Base-by-base conservation (phyloP, 2,329 filamentous ascomycete genomes). In the Fusarium pseudocircinatum region DNA sequence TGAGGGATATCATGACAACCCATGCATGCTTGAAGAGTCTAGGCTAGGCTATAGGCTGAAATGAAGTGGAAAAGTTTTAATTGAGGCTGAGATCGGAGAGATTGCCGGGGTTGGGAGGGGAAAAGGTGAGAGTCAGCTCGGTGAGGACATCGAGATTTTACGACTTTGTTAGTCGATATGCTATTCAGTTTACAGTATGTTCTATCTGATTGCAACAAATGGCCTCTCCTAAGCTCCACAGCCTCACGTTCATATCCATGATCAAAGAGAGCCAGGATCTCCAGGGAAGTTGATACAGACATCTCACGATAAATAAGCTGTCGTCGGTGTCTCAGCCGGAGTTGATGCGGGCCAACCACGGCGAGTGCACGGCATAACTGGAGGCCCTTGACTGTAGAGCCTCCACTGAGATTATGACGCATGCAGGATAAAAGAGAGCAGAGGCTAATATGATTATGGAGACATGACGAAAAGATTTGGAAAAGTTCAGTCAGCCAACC, bases 401-500 rank as follows among this genome's bases (percentile, higher is more conserved):
- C 65, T 68, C 63, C 47, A 62, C 54, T 44, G 34, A 12, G n/a
- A 32, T 9, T 47, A 70, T 70, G 67, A 70, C 67, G 67, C 49
- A 66, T 39, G 47, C 39, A 66, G 42, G 37, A 18, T 16, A 18
- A 30, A 20, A 20, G 47, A 3, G 16, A 34, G 3, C 14, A 16
- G 40, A 47, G n/a, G 40, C 54, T 28, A 44, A 20, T 52, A 40
- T 73, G 70, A 73, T 73, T 73, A 73, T 70, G 70, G 57, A 73
- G 70, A 73, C 67, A 73, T 73, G 71, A 73, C 71, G 70, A 74
- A 73, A 71, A 42, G 14, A 44, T 40, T 40, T 22, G 26, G 28
- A 61, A 54, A 50, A 46, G n/a, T 43, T 71, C 59, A 60, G 70
- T 74, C 62, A 73, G 67, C 71, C 54, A 60, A 60, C 46, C 50